phyloP scores from a whole-genome alignment of 441 rosid genomes.

The Gossypium trilobum region DNA sequence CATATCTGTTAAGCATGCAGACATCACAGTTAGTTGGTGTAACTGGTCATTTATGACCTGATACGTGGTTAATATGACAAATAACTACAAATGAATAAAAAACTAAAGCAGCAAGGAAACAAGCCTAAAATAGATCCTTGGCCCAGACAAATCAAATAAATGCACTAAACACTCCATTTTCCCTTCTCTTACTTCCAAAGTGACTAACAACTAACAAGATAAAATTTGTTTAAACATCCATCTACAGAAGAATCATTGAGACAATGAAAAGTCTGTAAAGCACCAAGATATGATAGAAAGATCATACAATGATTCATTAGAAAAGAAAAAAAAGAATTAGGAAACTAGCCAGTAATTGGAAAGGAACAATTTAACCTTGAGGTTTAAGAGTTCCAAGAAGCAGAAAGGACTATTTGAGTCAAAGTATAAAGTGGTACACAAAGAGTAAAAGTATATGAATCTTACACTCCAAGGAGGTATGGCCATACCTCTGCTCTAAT shows the following conservation, averaged over 20 bases:
- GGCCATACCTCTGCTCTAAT: conserved; percentile 93
- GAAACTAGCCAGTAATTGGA: background rate
- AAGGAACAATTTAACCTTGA: background rate
- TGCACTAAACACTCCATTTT: background rate
- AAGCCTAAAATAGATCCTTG: background rate
- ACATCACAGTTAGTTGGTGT: background rate
- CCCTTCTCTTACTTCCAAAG: conserved; percentile 6
- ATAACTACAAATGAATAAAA: background rate
- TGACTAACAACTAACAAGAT: conserved; percentile 2
- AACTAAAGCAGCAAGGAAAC: background rate
- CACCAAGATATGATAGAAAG: background rate
- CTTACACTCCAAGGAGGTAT: conserved; percentile 91
- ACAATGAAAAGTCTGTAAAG: background rate
- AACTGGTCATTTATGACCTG: background rate
- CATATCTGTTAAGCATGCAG: conserved; percentile 42
- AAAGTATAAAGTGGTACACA: background rate
- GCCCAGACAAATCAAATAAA: background rate
- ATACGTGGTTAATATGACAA: background rate
- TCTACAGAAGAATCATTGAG: background rate
- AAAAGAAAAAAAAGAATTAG: background rate
- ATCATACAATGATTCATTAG: background rate
- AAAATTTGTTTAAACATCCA: background rate
- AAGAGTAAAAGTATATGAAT: background rate
- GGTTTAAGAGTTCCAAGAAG: background rate
- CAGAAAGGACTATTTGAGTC: background rate